Evolutionary conservation across 768 basidiomycete species (phyloP), one percentile per base, ranked within the genome.

Genomic region (Mycena rosella): DNA sequence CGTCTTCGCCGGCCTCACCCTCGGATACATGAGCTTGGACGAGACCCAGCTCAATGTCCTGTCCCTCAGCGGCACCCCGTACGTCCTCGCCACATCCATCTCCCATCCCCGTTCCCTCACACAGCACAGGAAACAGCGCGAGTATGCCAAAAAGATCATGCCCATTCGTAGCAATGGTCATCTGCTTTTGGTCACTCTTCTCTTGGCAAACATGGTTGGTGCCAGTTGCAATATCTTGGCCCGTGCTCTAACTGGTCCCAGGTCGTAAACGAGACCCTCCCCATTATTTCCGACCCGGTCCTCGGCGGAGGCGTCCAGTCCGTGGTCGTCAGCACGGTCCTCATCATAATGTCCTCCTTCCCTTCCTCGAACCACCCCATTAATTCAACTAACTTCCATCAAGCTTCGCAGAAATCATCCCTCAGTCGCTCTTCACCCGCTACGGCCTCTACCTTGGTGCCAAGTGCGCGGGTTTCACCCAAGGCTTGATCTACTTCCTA

Each of bases 11-110:
- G 93, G 96, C 78, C 84, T 96, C 71, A 96, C 96, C 67, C 83
- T 96, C 51, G 95, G 95, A 22, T 96, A 95, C 78, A 95, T 96
- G 92, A 93, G 91, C 73, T 86, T 96, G 77, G 95, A 97, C 78
- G 92, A 93, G 78, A 96, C 95, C 32, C 95, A 96, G 83, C 87
- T 97, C 48, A 90, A 91, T 74, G 96, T 97, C 1, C 81, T 97
- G 20, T 89, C 90, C 68, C 90, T 95, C 69, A 92, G 92, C 61
- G 96, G 96, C 18, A 93, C 92, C 22, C 85, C 91, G 93, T 94
- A 74, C 64, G 92, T 76, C 17, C 24, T 18, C 59, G 51, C 49
- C 14, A 62, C 60, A 7, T 36, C 53, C 34, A 30, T 26, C 5
- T 15, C 9, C 29, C 54, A 14, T n/a, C n/a, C 17, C 47, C 18